phyloP scores from a whole-genome alignment of 2,329 filamentous ascomycete species.

The Calonectria montana region DNA sequence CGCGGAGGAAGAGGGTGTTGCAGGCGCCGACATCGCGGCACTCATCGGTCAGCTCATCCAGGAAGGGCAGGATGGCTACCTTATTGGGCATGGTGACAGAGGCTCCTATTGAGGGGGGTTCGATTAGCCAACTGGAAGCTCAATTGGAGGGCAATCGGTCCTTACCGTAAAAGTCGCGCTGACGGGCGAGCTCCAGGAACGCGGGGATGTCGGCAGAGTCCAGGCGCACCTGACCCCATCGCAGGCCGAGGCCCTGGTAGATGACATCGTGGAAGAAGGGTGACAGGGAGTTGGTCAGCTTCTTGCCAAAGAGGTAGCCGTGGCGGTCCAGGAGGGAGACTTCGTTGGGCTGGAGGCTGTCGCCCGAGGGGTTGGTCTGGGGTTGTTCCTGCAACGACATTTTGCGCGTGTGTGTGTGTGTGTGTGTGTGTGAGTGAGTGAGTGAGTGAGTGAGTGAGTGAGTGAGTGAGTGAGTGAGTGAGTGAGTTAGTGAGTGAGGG shows the following conservation, averaged over 20 bases:
- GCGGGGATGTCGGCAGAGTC: conserved; percentile 62
- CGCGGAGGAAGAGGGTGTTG: conserved; percentile 80
- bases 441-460: background rate
- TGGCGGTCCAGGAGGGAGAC: conserved; percentile 53
- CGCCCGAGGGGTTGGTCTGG: conserved; percentile 34
- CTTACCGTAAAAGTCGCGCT: conserved; percentile 72
- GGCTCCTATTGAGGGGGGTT: conserved; percentile 63
- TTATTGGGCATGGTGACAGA: conserved; percentile 90
- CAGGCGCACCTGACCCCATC: conserved; percentile 64
- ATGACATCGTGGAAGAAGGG: conserved; percentile 66
- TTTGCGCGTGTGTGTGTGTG: background rate
- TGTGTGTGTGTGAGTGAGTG: background rate
- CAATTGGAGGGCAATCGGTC: background rate
- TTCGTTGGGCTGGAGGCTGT: conserved; percentile 37
- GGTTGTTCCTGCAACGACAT: conserved; percentile 31
- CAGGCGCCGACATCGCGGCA: conserved; percentile 80
- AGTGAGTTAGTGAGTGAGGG: background rate
- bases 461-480: background rate
- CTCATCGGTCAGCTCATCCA: conserved; percentile 80
- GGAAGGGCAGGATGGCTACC: conserved; percentile 77
- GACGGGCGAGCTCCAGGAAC: conserved; percentile 63
- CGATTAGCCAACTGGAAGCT: background rate
- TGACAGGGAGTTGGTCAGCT: conserved; percentile 66
- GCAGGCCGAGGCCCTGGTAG: conserved; percentile 61
- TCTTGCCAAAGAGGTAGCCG: conserved; percentile 68